A percentile compares a stretch with the other conserved stretches of the same genome.
These are phyloP conservation scores for Papiliotrema nemorosa DNA, from an alignment of 1,284 basidiomycete species.

Conservation along the genomic window DNA sequence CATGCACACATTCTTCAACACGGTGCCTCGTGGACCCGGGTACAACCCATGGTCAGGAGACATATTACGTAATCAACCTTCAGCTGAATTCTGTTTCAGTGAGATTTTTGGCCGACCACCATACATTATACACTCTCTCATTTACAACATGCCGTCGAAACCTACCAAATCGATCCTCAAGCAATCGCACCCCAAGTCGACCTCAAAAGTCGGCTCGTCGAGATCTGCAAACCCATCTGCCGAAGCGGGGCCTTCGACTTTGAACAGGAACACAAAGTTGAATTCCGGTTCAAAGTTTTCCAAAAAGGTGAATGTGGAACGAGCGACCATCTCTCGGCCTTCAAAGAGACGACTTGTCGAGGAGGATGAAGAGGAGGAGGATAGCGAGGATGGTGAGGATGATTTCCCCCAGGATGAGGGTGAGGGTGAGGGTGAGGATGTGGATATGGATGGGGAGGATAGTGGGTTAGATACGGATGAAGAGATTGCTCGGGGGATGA, in stretches of 20 bases:
- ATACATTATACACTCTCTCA: background rate
- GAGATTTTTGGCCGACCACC: too few relatives aligned
- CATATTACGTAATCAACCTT: too few relatives aligned
- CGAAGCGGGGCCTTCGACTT: background rate
- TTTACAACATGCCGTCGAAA: background rate
- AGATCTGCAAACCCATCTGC: background rate
- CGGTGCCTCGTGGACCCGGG: too few relatives aligned
- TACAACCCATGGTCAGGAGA: too few relatives aligned
- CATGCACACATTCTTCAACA: too few relatives aligned
- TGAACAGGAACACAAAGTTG: background rate
- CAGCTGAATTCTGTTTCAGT: too few relatives aligned
- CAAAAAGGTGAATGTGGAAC: background rate
- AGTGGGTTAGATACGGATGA: slow-evolving; percentile 23
- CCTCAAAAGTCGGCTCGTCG: background rate
- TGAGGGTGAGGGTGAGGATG: slow-evolving; percentile 14
- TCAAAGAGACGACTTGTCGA: background rate
- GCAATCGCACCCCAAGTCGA: background rate
- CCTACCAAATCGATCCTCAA: too few relatives aligned
- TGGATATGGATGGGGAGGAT: slow-evolving; percentile 13
- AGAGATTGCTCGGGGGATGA: slow-evolving; percentile 23
- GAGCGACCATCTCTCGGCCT: background rate
- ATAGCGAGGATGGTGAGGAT: slow-evolving; percentile 13
- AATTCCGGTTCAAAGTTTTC: background rate
- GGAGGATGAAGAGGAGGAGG: slow-evolving; percentile 12
- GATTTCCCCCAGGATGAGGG: slow-evolving; percentile 14